Conservation (phyloP, 1,139 yeast species). For the Chernovozyma aurita region DNA sequence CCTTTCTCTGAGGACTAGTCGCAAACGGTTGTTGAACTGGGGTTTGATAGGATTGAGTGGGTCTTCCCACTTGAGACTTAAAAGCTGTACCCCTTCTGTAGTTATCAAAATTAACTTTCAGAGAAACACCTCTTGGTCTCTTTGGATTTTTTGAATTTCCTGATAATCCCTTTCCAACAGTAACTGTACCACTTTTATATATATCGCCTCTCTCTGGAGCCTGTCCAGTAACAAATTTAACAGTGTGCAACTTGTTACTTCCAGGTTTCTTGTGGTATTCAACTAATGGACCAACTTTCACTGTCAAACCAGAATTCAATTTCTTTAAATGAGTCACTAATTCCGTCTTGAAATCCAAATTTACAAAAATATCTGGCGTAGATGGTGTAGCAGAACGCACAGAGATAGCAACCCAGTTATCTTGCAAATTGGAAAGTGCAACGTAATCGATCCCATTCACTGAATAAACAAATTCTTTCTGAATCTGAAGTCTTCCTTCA, state of each 20-base stretch:
- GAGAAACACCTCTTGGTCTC: slow-evolving; percentile 52
- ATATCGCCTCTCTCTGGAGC: slow-evolving; percentile 64
- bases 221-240: slow-evolving; percentile 58
- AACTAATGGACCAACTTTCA: slow-evolving; percentile 69
- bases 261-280: slow-evolving; percentile 91
- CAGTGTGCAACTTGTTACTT: slow-evolving; percentile 54
- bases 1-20: slow-evolving; percentile 12
- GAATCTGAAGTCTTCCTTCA: slow-evolving; percentile 67
- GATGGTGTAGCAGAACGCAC: slow-evolving; percentile 46
- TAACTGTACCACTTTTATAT: slow-evolving; percentile 87
- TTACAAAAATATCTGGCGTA: slow-evolving; percentile 75
- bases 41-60: not conserved
- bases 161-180: slow-evolving; percentile 77
- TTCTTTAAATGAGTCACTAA: slow-evolving; percentile 71
- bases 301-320: slow-evolving; percentile 52
- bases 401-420: slow-evolving; percentile 88
- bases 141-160: slow-evolving; percentile 65
- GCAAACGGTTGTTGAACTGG: slow-evolving; percentile 3
- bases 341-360: slow-evolving; percentile 86
- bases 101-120: slow-evolving; percentile 41
- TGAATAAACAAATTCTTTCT: slow-evolving; percentile 61
- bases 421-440: slow-evolving; percentile 72
- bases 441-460: slow-evolving; percentile 58
- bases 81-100: slow-evolving; percentile 26
- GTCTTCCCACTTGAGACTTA: not conserved